Evolutionary conservation across 2,329 filamentous ascomycete species (phyloP), one percentile per base, ranked within the genome.

Genomic region (Pyrenophora seminiperda): DNA sequence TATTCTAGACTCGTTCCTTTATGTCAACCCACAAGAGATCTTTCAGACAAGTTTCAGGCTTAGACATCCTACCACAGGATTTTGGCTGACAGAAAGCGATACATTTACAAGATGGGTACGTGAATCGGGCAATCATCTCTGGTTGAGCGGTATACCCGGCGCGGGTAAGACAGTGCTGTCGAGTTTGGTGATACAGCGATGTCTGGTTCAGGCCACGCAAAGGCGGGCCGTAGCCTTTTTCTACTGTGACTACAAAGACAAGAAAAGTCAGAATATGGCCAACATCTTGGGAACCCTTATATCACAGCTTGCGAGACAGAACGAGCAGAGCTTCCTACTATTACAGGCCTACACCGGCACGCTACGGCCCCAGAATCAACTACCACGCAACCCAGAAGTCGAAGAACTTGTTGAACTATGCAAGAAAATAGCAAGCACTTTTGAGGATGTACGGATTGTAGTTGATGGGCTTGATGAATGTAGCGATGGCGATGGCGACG

Each of bases 161-260:
- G 52, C 48, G 13, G 55, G 55, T 9, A 58, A 58, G 30, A 53
- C 47, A 13, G 47, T 58, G 10, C 46, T 58, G 4, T 45, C 52
- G n/a, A 31, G 15, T 7, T 24, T 37, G 15, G 39, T 55, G 14
- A 55, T 58, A 20, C 30, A 58, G 13, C 19, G 37, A 7, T 41
- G 17, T 19, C n/a, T 43, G 3, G 30, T 18, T 20, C 32, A 13
- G 4, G 18, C 30, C 3, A 11, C 41, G n/a, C 17, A 22, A 33
- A 17, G 18, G 17, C 24, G 22, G 5, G 42, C 42, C 5, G 36
- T 53, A 11, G 54, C 47, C 2, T 56, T 47, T 43, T 73, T 67
- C 53, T 73, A 69, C 38, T 73, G 70, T 45, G 65, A 72, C 45
- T 71, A 70, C 47, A 67, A 64, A 30, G 50, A 64, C 18, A 4